Conservation (phyloP, 257 asterid genomes). For the Nicotiana otophora region DNA sequence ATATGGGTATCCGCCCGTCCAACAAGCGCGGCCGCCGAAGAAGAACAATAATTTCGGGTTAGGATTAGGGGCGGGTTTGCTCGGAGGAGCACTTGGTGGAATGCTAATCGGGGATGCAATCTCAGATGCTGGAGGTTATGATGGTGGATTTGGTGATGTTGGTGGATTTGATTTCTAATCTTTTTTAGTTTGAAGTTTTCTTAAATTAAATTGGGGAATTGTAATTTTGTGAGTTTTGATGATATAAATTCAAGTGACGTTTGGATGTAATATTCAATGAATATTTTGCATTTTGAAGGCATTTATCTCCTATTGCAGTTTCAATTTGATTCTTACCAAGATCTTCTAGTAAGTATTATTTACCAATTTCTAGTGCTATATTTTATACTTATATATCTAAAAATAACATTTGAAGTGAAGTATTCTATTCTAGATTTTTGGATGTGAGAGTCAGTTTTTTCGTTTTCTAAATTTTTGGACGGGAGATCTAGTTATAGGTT, state of each 20-base stretch:
- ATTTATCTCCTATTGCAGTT: too few relatives aligned
- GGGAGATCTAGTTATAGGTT: too few relatives aligned
- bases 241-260: not conserved
- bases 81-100: constrained; percentile 83
- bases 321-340: too few relatives aligned
- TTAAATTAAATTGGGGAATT: not conserved
- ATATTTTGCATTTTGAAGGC: not conserved
- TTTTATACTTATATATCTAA: too few relatives aligned
- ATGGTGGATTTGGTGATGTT: constrained; percentile 28
- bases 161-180: constrained; percentile 52
- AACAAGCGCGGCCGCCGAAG: constrained; percentile 26
- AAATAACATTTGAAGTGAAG: too few relatives aligned
- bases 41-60: constrained; percentile 51
- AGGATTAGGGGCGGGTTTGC: constrained; percentile 78
- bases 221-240: not conserved
- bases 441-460: too few relatives aligned
- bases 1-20: constrained; percentile 52
- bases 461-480: not conserved
- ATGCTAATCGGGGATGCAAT: constrained; percentile 60
- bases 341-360: too few relatives aligned
- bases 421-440: not conserved
- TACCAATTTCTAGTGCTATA: too few relatives aligned
- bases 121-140: constrained; percentile 46
- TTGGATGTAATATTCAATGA: not conserved
- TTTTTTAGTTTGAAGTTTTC: not conserved